Evolutionary conservation across 176 grass and related monocot genomes (phyloP).

Genomic region (Eragrostis nindensis): DNA sequence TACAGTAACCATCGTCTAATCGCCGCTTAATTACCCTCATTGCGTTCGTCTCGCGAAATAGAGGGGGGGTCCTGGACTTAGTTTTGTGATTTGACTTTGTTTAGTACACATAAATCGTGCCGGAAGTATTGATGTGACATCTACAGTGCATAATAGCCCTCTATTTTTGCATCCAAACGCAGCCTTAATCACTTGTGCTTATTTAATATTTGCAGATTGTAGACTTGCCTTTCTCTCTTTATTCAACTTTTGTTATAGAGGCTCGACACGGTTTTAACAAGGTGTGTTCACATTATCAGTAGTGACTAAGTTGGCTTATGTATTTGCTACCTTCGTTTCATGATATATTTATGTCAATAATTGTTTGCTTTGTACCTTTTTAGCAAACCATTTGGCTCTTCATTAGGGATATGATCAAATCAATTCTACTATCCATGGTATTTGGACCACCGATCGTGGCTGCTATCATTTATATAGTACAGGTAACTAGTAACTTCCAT

Average conservation of each 20-base stretch:
- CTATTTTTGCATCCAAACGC: too few species aligned
- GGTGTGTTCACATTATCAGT: slow-evolving; percentile 40
- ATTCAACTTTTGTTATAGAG: slow-evolving; percentile 96
- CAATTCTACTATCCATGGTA: slow-evolving; percentile 83
- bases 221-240: slow-evolving; percentile 94
- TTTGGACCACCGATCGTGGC: slow-evolving; percentile 88
- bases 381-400: slow-evolving; percentile 99
- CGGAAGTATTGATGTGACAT: too few species aligned
- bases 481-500: slow-evolving; percentile 69
- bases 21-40: too few species aligned
- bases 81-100: too few species aligned
- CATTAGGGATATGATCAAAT: slow-evolving; percentile 88
- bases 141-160: too few species aligned
- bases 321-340: slow-evolving; percentile 14
- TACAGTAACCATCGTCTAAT: too few species aligned
- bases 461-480: slow-evolving; percentile 91
- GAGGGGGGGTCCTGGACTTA: too few species aligned
- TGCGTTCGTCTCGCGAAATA: too few species aligned
- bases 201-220: slow-evolving; percentile 69
- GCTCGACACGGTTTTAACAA: slow-evolving; percentile 96
- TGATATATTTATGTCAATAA: slow-evolving; percentile 25
- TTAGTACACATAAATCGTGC: too few species aligned
- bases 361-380: slow-evolving; percentile 33
- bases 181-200: slow-evolving; percentile 38
- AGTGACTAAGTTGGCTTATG: slow-evolving; percentile 3